A percentile compares a stretch with the other conserved stretches of the same genome.
Conservation (phyloP, 495 filamentous ascomycete genomes). For the Patellaria atrata region DNA sequence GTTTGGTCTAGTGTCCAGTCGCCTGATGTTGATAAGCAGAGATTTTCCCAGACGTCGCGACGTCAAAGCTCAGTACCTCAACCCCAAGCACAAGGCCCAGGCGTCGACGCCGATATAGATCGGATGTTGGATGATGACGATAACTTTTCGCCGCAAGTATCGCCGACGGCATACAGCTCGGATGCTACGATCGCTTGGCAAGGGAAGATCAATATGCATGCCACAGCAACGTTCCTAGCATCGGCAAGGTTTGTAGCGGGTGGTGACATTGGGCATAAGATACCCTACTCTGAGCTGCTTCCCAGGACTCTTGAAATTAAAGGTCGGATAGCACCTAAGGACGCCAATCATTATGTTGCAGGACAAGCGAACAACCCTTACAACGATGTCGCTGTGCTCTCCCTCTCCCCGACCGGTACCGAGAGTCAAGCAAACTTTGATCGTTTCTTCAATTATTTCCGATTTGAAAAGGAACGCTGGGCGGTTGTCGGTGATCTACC, state of each 20-base stretch:
- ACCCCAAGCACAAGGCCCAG: constrained; percentile 35
- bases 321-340: constrained; percentile 65
- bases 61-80: constrained; percentile 32
- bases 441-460: constrained; percentile 68
- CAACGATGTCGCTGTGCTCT: constrained; percentile 55
- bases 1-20: constrained; percentile 52
- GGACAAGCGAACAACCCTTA: constrained; percentile 56
- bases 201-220: constrained; percentile 62
- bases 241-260: constrained; percentile 76
- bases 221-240: constrained; percentile 56
- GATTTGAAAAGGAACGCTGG: constrained; percentile 56
- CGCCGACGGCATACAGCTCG: constrained; percentile 54
- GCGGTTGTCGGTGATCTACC: constrained; percentile 55
- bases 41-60: constrained; percentile 35
- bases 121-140: constrained; percentile 75
- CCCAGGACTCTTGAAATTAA: constrained; percentile 55
- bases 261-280: constrained; percentile 47
- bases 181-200: constrained; percentile 60
- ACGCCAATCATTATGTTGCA: constrained; percentile 80
- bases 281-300: constrained; percentile 57
- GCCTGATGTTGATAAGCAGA: constrained; percentile 31
- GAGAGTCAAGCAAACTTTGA: constrained; percentile 43
- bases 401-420: constrained; percentile 34
- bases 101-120: constrained; percentile 78
- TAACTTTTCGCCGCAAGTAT: constrained; percentile 61